A percentile compares a stretch with the other conserved stretches of the same genome.
phyloP scores from a whole-genome alignment of 495 filamentous ascomycete species.

The Articulospora tetracladia region DNA sequence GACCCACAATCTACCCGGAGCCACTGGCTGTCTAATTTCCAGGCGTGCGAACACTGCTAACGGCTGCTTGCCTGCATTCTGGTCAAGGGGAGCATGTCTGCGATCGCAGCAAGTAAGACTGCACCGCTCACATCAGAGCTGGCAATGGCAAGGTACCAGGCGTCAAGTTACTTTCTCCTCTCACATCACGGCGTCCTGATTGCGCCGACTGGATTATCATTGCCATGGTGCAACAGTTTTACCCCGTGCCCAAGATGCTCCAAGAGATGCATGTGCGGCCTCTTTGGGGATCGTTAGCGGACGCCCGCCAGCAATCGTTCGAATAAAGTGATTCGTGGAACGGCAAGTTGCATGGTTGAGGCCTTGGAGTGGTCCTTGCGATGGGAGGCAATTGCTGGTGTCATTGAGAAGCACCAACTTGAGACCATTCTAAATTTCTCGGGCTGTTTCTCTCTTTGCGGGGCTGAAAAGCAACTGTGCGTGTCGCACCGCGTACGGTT shows the following conservation, averaged over 20 bases:
- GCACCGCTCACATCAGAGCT: background rate
- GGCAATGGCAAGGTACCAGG: background rate
- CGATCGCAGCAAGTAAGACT: background rate
- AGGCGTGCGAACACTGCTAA: background rate
- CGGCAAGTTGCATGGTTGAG: background rate
- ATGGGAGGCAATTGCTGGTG: no score
- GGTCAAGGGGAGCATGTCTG: background rate
- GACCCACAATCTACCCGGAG: conserved; percentile 1
- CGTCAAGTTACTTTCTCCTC: no score
- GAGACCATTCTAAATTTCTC: background rate
- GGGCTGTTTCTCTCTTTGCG: background rate
- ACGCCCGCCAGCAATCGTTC: background rate
- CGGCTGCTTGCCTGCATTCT: background rate
- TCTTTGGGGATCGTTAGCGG: no score
- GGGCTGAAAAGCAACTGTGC: background rate
- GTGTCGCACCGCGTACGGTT: background rate
- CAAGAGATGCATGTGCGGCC: no score
- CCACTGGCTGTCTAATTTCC: background rate
- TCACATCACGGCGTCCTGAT: no score
- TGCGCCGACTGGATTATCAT: no score
- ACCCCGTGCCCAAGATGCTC: no score
- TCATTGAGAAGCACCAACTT: background rate
- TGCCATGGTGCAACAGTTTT: no score
- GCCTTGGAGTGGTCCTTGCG: background rate
- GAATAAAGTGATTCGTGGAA: background rate